Evolutionary conservation across 2,329 filamentous ascomycete genomes (phyloP).

Genomic region (Graphilbum fragrans): DNA sequence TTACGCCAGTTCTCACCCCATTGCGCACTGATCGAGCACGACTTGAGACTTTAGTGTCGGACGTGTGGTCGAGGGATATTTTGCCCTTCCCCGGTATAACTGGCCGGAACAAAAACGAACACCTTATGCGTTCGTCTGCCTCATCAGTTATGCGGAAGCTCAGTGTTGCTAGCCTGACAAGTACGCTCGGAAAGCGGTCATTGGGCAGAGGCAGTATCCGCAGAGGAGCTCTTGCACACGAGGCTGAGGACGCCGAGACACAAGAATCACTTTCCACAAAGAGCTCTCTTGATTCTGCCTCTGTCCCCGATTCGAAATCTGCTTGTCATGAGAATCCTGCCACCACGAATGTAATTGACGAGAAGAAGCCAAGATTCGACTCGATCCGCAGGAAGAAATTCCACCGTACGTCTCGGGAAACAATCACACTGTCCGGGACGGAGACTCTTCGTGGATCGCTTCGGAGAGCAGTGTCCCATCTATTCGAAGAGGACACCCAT

Average conservation of each 20-base stretch:
- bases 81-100: conserved; percentile 78
- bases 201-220: conserved; percentile 33
- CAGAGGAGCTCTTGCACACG: conserved; percentile 6
- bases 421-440: too few relatives aligned
- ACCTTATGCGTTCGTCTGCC: conserved; percentile 64
- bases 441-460: too few relatives aligned
- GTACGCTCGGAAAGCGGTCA: conserved; percentile 62
- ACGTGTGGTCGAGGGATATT: conserved; percentile 74
- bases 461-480: too few relatives aligned
- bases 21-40: conserved; percentile 63
- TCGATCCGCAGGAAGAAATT: too few relatives aligned
- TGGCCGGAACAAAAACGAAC: conserved; percentile 50
- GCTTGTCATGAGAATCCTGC: too few relatives aligned
- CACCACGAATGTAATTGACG: not conserved
- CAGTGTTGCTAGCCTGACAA: conserved; percentile 68
- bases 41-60: conserved; percentile 59
- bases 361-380: too few relatives aligned
- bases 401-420: too few relatives aligned
- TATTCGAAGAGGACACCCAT: too few relatives aligned
- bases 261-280: not conserved
- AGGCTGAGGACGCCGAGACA: not conserved
- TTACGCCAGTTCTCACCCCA: conserved; percentile 60
- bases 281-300: too few relatives aligned
- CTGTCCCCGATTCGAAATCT: too few relatives aligned
- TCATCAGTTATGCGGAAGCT: conserved; percentile 81